Evolutionary conservation across 2,329 filamentous ascomycete genomes (phyloP).

Genomic region (Fusarium sp.): DNA sequence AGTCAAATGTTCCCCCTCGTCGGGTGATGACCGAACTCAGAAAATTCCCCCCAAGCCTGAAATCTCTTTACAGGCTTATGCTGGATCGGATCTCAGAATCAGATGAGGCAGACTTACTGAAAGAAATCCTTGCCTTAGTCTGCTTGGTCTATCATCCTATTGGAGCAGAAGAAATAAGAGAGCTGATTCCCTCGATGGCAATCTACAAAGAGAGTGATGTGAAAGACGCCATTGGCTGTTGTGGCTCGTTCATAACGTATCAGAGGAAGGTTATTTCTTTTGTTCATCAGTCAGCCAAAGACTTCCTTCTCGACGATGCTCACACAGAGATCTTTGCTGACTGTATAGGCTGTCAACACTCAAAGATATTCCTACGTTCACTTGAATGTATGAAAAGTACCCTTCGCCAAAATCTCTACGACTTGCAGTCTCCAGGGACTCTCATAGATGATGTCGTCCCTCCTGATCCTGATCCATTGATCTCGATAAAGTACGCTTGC

Average conservation of each 20-base stretch:
- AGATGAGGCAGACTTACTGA: conserved; percentile 50
- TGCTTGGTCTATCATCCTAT: conserved; percentile 54
- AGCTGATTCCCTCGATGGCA: background rate
- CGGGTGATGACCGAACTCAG: background rate
- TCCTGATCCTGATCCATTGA: background rate
- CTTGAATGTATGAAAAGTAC: background rate
- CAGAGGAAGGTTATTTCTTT: conserved; percentile 50
- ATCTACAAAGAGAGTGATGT: conserved; percentile 28
- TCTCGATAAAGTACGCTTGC: background rate
- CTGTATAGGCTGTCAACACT: background rate
- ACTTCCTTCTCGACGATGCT: conserved; percentile 40
- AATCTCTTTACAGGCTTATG: conserved; percentile 55
- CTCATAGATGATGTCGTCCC: background rate
- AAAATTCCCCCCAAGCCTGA: background rate
- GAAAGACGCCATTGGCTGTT: conserved; percentile 49
- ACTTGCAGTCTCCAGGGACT: background rate
- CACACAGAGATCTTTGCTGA: background rate
- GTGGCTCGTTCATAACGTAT: conserved; percentile 56
- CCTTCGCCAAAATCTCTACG: background rate
- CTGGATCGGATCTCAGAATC: conserved; percentile 49
- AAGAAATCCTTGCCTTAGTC: conserved; percentile 51
- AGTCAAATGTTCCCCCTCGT: background rate
- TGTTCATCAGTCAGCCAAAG: conserved; percentile 60
- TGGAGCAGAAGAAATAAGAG: conserved; percentile 50
- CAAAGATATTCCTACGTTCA: background rate